A percentile compares a stretch with the other conserved stretches of the same genome.
Conservation (phyloP, 2,329 filamentous ascomycete species). For the Aureobasidium sp. region DNA sequence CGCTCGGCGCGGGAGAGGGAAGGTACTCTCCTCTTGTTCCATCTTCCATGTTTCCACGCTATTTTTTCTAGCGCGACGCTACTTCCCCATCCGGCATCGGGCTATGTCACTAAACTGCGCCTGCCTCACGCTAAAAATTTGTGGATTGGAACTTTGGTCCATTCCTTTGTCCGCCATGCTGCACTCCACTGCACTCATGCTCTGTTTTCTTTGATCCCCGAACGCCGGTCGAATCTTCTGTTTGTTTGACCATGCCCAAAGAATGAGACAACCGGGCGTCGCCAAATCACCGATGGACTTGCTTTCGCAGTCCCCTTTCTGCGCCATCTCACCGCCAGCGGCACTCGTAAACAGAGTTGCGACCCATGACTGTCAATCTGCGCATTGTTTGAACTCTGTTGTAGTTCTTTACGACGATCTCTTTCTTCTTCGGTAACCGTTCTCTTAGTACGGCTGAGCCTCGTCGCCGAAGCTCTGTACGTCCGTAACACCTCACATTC, state of each 20-base stretch:
- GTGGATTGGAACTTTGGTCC: conserved; percentile 5
- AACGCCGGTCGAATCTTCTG: conserved; percentile 6
- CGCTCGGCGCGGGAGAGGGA: background rate
- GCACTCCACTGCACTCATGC: background rate
- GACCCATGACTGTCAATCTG: conserved; percentile 10
- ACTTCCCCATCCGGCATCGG: too few relatives aligned
- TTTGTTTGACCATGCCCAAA: conserved; percentile 3
- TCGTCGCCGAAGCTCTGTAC: background rate
- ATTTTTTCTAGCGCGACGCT: too few relatives aligned
- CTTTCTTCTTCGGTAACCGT: conserved; percentile 5
- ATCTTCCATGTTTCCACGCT: too few relatives aligned
- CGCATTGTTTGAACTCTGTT: conserved; percentile 6
- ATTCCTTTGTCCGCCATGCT: conserved; percentile 11
- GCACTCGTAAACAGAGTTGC: background rate
- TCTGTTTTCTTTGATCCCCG: conserved; percentile 7
- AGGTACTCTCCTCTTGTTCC: background rate
- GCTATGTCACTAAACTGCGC: background rate
- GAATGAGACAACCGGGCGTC: background rate
- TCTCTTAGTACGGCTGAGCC: background rate
- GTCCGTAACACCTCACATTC: background rate
- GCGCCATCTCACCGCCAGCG: background rate
- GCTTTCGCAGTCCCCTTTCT: background rate
- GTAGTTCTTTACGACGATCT: conserved; percentile 7
- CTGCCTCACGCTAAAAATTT: background rate
- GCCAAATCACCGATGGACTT: background rate